Evolutionary conservation across 495 filamentous ascomycete genomes (phyloP).

Genomic region (Trichoderma parareesei): DNA sequence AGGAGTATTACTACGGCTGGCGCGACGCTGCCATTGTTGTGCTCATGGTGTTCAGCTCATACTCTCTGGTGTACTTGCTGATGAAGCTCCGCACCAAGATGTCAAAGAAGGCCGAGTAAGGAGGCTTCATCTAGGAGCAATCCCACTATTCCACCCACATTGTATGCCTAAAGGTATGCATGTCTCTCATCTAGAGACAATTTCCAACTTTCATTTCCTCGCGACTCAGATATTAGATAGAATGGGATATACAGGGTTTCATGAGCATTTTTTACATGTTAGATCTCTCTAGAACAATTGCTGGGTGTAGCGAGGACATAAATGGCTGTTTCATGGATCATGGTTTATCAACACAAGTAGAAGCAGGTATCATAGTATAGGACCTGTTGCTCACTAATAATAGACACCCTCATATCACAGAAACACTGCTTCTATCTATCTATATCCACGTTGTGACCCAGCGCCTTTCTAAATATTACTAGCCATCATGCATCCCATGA

Average conservation of each 20-base stretch:
- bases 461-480: background rate
- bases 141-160: background rate
- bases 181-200: background rate
- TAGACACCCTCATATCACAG: no score
- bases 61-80: constrained; percentile 22
- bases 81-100: constrained; percentile 26
- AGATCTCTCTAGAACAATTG: background rate
- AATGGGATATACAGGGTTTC: background rate
- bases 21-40: constrained; percentile 46
- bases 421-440: no score
- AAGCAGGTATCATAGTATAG: no score
- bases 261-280: background rate
- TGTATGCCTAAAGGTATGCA: background rate
- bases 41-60: constrained; percentile 26
- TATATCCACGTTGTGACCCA: no score
- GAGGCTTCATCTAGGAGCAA: background rate
- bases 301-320: background rate
- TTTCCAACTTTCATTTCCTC: background rate
- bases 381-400: no score
- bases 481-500: background rate
- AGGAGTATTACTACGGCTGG: constrained; percentile 52
- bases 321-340: background rate
- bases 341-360: background rate
- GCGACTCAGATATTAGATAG: background rate
- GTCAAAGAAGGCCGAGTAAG: constrained; percentile 23